These are phyloP conservation scores for Blastocystis sp. DNA, from an alignment of 352 stramenopile species.

Conservation along the genomic window DNA sequence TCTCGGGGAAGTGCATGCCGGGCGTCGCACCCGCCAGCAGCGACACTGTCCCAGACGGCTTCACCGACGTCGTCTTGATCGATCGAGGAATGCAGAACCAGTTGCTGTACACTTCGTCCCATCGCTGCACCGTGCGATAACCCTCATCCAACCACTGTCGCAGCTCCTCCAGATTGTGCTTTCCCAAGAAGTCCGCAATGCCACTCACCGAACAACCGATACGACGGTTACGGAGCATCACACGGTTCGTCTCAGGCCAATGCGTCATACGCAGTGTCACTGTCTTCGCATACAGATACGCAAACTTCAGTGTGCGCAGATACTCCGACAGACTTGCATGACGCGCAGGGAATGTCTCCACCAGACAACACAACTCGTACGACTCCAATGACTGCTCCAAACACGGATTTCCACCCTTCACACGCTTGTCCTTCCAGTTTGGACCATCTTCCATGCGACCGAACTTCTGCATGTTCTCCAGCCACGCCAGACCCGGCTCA, in stretches of 20 bases:
- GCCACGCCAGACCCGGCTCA: slow-evolving; percentile 80
- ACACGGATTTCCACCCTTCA: slow-evolving; percentile 77
- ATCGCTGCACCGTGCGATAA: slow-evolving; percentile 70
- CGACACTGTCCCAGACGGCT: slow-evolving; percentile 74
- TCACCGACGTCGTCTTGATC: slow-evolving; percentile 83
- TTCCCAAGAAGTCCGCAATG: slow-evolving; percentile 77
- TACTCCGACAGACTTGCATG: slow-evolving; percentile 75
- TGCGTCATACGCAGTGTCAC: slow-evolving; percentile 78
- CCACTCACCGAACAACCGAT: slow-evolving; percentile 81
- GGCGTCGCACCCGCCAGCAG: slow-evolving; percentile 78
- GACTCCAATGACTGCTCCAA: slow-evolving; percentile 79
- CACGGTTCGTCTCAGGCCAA: slow-evolving; percentile 76
- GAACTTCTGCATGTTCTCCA: slow-evolving; percentile 80
- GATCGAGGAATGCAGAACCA: slow-evolving; percentile 71
- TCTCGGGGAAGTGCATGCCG: slow-evolving; percentile 82
- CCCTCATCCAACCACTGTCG: slow-evolving; percentile 74
- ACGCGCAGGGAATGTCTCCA: slow-evolving; percentile 79
- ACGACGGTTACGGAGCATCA: slow-evolving; percentile 79
- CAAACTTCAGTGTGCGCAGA: slow-evolving; percentile 72
- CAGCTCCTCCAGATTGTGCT: slow-evolving; percentile 70
- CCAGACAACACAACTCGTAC: slow-evolving; percentile 84
- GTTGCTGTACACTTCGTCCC: slow-evolving; percentile 67
- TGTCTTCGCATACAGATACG: slow-evolving; percentile 81
- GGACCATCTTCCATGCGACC: slow-evolving; percentile 74
- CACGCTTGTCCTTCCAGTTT: slow-evolving; percentile 71